A percentile compares a stretch with the other conserved stretches of the same genome.
Conservation (phyloP, 2,329 filamentous ascomycete genomes). For the Fusarium sp. region DNA sequence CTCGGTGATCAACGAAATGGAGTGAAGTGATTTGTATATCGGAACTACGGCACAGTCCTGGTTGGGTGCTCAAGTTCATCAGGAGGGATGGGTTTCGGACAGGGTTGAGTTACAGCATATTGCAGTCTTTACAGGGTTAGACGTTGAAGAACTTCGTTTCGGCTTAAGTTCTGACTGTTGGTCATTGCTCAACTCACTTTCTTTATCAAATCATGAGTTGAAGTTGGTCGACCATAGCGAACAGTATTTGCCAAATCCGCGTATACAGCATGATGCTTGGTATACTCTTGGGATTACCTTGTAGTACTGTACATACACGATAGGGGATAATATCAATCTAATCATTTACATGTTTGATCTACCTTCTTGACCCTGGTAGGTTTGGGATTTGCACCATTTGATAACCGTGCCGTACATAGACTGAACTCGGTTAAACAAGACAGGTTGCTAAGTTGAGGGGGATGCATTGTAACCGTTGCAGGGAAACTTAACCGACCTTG, state of each 20-base stretch:
- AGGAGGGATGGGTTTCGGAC: neutral
- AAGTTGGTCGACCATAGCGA: neutral
- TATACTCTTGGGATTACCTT: neutral
- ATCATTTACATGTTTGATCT: neutral
- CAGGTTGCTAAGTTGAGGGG: neutral
- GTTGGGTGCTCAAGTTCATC: constrained; percentile 1
- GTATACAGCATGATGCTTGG: no score
- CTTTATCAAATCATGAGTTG: neutral
- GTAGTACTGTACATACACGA: neutral
- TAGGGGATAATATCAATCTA: neutral
- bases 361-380: neutral
- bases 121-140: neutral
- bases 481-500: constrained; percentile 12
- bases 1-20: constrained; percentile 9
- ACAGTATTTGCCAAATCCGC: neutral
- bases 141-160: neutral
- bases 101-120: neutral
- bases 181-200: neutral
- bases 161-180: neutral
- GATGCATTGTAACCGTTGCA: constrained; percentile 23
- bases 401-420: constrained; percentile 13
- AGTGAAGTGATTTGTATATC: neutral
- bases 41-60: constrained; percentile 10
- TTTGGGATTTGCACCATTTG: neutral
- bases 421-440: constrained; percentile 15